Conservation (phyloP, 169 alveolate genomes). For the Cryptosporidium tyzzeri region DNA sequence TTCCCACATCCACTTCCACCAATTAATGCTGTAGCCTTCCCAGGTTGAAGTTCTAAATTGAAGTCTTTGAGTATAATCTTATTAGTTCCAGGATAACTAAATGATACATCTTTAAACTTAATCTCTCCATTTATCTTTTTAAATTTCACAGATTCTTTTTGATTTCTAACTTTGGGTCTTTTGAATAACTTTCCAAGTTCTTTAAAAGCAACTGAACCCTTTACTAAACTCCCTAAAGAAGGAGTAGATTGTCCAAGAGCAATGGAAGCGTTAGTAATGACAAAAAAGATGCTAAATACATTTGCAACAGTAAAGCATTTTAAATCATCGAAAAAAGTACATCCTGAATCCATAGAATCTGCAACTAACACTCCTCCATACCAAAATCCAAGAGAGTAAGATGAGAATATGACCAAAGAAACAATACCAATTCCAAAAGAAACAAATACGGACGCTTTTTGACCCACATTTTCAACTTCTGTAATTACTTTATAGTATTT, state of each 20-base stretch:
- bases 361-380: slow-evolving; percentile 78
- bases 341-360: slow-evolving; percentile 75
- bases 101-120: slow-evolving; percentile 34
- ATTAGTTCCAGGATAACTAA: slow-evolving; percentile 11
- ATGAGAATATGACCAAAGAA: slow-evolving; percentile 58
- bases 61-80: slow-evolving; percentile 31
- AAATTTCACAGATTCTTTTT: slow-evolving; percentile 7
- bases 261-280: slow-evolving; percentile 69
- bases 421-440: slow-evolving; percentile 69
- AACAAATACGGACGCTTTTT: slow-evolving; percentile 37
- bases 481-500: slow-evolving; percentile 50
- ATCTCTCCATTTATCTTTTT: slow-evolving; percentile 15
- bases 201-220: slow-evolving; percentile 41
- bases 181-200: slow-evolving; percentile 18
- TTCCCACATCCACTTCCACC: slow-evolving; percentile 83
- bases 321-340: slow-evolving; percentile 24
- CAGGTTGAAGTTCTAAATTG: slow-evolving; percentile 18
- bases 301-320: slow-evolving; percentile 70
- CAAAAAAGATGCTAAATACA: slow-evolving; percentile 59
- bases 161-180: slow-evolving; percentile 13
- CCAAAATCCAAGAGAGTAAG: slow-evolving; percentile 80
- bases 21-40: slow-evolving; percentile 28
- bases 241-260: slow-evolving; percentile 76
- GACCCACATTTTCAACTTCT: slow-evolving; percentile 46
- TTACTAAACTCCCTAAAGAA: slow-evolving; percentile 68